phyloP scores from a whole-genome alignment of 2,329 filamentous ascomycete genomes.

The Epichloe sp. region DNA sequence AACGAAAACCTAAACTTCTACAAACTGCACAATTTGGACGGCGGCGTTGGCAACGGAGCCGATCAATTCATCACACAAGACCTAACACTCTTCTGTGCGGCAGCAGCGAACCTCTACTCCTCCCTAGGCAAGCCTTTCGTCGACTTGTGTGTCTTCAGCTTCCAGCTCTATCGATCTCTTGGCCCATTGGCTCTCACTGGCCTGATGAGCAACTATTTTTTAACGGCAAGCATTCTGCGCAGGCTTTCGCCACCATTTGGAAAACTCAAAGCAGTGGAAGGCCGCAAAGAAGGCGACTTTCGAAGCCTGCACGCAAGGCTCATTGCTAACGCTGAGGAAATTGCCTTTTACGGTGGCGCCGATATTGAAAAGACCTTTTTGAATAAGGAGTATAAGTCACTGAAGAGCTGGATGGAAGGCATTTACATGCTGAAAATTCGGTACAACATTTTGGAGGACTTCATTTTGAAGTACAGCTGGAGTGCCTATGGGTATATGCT shows the following conservation, averaged over 20 bases:
- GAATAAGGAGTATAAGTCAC: conserved; percentile 79
- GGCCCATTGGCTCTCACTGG: conserved; percentile 79
- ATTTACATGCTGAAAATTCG: conserved; percentile 97
- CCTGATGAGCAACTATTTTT: conserved; percentile 82
- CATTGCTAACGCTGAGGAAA: conserved; percentile 93
- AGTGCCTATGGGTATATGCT: conserved; percentile 93
- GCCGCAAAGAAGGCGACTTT: conserved; percentile 90
- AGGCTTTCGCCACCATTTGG: conserved; percentile 89
- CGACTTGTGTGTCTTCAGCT: conserved; percentile 97
- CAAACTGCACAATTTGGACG: conserved; percentile 84
- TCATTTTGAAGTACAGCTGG: conserved; percentile 97
- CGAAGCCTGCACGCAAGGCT: conserved; percentile 78
- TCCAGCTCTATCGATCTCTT: conserved; percentile 84
- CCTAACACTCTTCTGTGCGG: conserved; percentile 85
- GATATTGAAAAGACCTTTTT: conserved; percentile 91
- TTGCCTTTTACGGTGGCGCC: conserved; percentile 93
- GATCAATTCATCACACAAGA: conserved; percentile 98
- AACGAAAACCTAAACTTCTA: conserved; percentile 95
- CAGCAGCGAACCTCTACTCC: conserved; percentile 85
- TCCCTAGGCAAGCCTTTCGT: conserved; percentile 95
- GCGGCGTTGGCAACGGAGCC: conserved; percentile 78
- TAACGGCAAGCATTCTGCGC: conserved; percentile 81
- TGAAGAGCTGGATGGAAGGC: conserved; percentile 94
- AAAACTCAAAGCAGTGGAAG: conserved; percentile 92
- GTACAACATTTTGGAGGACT: conserved; percentile 98